These are phyloP conservation scores for Trichoderma virens DNA, from an alignment of 495 filamentous ascomycete species.

Conservation along the genomic window DNA sequence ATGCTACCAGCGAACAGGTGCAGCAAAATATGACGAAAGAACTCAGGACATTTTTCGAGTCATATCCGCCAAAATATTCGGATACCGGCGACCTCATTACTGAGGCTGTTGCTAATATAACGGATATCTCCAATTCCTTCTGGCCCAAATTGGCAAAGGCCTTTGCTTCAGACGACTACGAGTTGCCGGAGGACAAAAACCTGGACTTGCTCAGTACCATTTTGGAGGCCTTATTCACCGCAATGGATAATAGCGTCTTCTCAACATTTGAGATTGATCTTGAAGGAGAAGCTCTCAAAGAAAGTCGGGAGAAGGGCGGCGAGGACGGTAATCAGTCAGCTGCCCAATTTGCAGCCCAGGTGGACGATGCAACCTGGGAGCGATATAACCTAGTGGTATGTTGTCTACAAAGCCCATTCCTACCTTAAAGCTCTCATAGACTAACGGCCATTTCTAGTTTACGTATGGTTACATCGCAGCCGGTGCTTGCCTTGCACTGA, in stretches of 20 bases:
- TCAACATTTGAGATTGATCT: slow-evolving; percentile 21
- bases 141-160: slow-evolving; percentile 10
- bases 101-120: slow-evolving; percentile 17
- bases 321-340: background rate
- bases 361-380: slow-evolving; percentile 6
- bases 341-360: slow-evolving; percentile 12
- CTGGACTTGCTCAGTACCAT: background rate
- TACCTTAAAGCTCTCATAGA: background rate
- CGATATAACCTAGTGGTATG: slow-evolving; percentile 41
- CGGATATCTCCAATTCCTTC: slow-evolving; percentile 20
- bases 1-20: slow-evolving; percentile 1
- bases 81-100: slow-evolving; percentile 17
- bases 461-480: slow-evolving; percentile 38
- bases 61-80: slow-evolving; percentile 19
- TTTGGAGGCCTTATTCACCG: background rate
- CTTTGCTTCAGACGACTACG: background rate
- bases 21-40: slow-evolving; percentile 8
- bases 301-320: slow-evolving; percentile 1
- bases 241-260: slow-evolving; percentile 19
- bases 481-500: slow-evolving; percentile 33
- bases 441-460: slow-evolving; percentile 21
- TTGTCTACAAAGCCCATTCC: slow-evolving; percentile 5
- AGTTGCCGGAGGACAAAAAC: background rate
- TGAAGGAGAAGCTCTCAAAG: slow-evolving; percentile 7
- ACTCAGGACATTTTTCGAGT: slow-evolving; percentile 18